Evolutionary conservation across 352 stramenopile genomes (phyloP).

Genomic region (Albugo laibachii): DNA sequence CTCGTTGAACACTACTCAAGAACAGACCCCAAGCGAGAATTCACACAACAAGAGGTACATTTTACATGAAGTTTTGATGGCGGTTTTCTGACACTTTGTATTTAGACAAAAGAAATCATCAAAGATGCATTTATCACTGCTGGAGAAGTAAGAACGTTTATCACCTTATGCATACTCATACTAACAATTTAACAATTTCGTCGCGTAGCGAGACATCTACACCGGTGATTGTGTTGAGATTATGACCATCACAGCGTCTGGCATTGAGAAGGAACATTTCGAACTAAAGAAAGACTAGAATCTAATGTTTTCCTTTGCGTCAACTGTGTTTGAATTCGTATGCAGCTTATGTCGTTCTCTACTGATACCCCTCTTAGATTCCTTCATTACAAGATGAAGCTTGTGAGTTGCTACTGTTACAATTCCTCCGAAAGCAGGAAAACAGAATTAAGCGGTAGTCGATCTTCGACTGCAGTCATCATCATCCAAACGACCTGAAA

Average conservation of each 20-base stretch:
- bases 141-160: slow-evolving; percentile 53
- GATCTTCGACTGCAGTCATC: too few relatives aligned
- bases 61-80: not conserved
- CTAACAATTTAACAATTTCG: not conserved
- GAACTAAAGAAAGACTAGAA: slow-evolving; percentile 90
- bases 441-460: too few relatives aligned
- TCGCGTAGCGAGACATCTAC: slow-evolving; percentile 93
- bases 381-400: too few relatives aligned
- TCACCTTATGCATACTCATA: not conserved
- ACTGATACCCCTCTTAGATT: too few relatives aligned
- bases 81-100: not conserved
- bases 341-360: too few relatives aligned
- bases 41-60: slow-evolving; percentile 74
- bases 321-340: too few relatives aligned
- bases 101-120: slow-evolving; percentile 89
- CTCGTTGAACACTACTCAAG: slow-evolving; percentile 84
- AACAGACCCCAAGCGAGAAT: slow-evolving; percentile 81
- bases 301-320: too few relatives aligned
- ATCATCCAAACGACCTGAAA: too few relatives aligned
- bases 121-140: slow-evolving; percentile 98
- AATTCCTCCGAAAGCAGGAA: too few relatives aligned
- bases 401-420: too few relatives aligned
- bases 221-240: slow-evolving; percentile 97
- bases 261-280: slow-evolving; percentile 83
- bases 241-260: slow-evolving; percentile 88